A percentile compares a stretch with the other conserved stretches of the same genome.
These are phyloP conservation scores for Diaporthe batatas DNA, from an alignment of 2,329 filamentous ascomycete genomes.

Conservation along the genomic window DNA sequence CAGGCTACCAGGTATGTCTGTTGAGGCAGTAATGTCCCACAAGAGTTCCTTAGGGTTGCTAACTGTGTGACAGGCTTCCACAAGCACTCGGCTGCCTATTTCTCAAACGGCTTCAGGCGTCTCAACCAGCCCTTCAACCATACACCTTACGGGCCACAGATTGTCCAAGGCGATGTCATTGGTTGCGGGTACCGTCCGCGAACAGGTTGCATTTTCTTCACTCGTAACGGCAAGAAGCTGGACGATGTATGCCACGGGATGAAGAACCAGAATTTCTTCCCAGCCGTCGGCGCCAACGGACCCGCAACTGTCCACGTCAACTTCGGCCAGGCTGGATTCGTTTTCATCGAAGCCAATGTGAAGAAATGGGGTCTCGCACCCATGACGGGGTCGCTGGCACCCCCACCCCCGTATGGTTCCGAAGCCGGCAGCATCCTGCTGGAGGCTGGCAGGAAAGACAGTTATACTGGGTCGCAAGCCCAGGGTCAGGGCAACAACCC, in stretches of 20 bases:
- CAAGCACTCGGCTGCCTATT: conserved; percentile 92
- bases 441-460: conserved; percentile 81
- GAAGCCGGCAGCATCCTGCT: conserved; percentile 97
- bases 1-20: conserved; percentile 84
- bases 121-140: conserved; percentile 92
- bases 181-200: conserved; percentile 95
- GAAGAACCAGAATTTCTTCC: conserved; percentile 97
- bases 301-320: conserved; percentile 96
- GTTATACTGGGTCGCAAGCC: conserved; percentile 59
- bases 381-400: conserved; percentile 93
- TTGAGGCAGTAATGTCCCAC: background rate
- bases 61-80: conserved; percentile 76
- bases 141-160: conserved; percentile 84
- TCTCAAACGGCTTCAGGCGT: conserved; percentile 86
- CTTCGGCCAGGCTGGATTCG: conserved; percentile 96
- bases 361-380: conserved; percentile 99
- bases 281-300: conserved; percentile 94
- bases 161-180: conserved; percentile 94
- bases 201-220: conserved; percentile 97
- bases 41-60: background rate
- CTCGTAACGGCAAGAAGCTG: conserved; percentile 95
- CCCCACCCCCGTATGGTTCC: conserved; percentile 95
- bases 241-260: conserved; percentile 94
- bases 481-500: conserved; percentile 59
- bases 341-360: conserved; percentile 99